Conservation (phyloP, 495 filamentous ascomycete species). For the Penicillium arizonense region DNA sequence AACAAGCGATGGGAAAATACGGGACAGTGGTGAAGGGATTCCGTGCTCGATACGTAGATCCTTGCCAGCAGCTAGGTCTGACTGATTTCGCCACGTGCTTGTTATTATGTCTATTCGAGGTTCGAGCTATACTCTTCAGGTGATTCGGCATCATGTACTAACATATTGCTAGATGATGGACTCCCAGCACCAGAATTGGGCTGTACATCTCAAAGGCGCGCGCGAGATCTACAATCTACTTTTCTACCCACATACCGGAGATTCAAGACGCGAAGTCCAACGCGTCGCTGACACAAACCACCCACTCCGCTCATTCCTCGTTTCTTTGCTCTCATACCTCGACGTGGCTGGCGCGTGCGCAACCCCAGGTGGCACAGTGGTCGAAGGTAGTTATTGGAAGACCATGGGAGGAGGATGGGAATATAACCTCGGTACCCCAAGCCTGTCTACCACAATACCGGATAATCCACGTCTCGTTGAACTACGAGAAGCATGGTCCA, state of each 20-base stretch:
- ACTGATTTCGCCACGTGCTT: conserved; percentile 42
- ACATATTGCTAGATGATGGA: conserved; percentile 40
- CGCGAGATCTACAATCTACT: conserved; percentile 41
- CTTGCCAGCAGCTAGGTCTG: conserved; percentile 26
- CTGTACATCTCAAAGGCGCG: conserved; percentile 41
- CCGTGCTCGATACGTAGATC: conserved; percentile 27
- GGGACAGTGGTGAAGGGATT: conserved; percentile 39
- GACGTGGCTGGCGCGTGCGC: conserved; percentile 44
- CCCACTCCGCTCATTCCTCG: conserved; percentile 38
- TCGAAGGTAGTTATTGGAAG: conserved; percentile 41
- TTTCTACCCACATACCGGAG: conserved; percentile 29
- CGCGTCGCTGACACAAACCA: conserved; percentile 36
- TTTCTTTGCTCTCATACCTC: conserved; percentile 40
- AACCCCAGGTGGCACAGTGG: conserved; percentile 37
- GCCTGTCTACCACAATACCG: conserved; percentile 22
- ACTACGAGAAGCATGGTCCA: conserved; percentile 35
- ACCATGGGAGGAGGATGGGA: conserved; percentile 41
- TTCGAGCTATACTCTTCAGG: conserved; percentile 8
- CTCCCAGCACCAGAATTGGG: conserved; percentile 42
- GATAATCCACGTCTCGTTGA: conserved; percentile 31
- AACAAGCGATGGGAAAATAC: conserved; percentile 43
- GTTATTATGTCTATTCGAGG: conserved; percentile 41
- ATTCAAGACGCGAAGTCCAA: conserved; percentile 27
- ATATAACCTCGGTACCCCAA: conserved; percentile 39
- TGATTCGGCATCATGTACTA: neutral